These are phyloP conservation scores for Otatea glauca DNA, from an alignment of 176 grass and related monocot species.

Conservation along the genomic window DNA sequence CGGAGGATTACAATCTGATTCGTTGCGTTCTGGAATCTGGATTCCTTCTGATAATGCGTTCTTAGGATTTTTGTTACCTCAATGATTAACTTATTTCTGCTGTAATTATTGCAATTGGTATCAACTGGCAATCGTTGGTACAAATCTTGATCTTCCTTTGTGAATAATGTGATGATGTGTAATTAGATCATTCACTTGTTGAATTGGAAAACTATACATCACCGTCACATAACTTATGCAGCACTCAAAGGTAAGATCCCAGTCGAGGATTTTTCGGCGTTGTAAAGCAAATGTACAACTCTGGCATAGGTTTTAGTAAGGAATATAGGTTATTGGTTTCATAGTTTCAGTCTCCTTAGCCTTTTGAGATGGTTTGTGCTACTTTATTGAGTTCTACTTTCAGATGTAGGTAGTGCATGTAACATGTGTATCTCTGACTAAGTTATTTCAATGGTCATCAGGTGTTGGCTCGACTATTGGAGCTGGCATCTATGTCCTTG, in stretches of 20 bases:
- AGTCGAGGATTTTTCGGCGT: not conserved
- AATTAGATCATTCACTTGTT: not conserved
- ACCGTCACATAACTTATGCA: not conserved
- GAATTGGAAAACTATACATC: not conserved
- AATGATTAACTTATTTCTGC: not conserved
- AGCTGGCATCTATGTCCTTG: constrained; percentile 83
- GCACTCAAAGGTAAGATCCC: not conserved
- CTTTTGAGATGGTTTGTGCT: not conserved
- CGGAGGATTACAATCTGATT: not conserved
- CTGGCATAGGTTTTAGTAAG: not conserved
- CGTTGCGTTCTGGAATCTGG: constrained; percentile 2
- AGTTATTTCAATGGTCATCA: constrained; percentile 18
- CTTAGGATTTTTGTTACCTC: not conserved
- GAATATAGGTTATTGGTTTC: not conserved
- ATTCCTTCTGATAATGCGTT: not conserved
- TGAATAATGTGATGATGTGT: not conserved
- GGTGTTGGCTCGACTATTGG: constrained; percentile 87
- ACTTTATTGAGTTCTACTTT: constrained; percentile 10
- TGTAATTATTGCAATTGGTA: not conserved
- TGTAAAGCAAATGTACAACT: constrained; percentile 14
- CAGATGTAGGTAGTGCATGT: not conserved
- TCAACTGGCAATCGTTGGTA: not conserved
- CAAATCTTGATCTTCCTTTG: not conserved
- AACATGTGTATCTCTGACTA: constrained; percentile 26
- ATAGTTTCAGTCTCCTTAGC: not conserved